These are phyloP conservation scores for Kwoniella shandongensis DNA, from an alignment of 768 basidiomycete genomes.

Conservation along the genomic window DNA sequence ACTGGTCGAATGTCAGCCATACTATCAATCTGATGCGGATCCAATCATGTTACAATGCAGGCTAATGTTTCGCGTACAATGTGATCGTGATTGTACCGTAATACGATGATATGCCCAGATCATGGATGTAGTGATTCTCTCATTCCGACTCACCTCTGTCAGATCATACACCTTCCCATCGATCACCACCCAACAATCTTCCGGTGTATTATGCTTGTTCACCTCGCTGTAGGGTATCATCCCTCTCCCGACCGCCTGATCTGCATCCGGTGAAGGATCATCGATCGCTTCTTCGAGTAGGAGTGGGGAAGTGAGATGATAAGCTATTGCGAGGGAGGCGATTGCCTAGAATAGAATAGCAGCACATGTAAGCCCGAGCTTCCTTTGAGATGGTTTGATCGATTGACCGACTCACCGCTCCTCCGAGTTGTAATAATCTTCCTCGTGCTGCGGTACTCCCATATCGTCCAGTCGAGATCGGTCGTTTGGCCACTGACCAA, in stretches of 20 bases:
- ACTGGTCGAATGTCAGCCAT: no score
- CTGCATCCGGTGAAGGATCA: slow-evolving; percentile 30
- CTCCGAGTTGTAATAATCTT: slow-evolving; percentile 4
- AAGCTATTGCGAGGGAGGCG: slow-evolving; percentile 15
- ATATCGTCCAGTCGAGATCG: not conserved
- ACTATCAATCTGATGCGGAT: no score
- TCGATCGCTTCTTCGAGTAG: slow-evolving; percentile 29
- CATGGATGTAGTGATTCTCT: no score
- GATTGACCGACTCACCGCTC: slow-evolving; percentile 3
- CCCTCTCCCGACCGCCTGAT: slow-evolving; percentile 27
- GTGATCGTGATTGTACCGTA: not conserved
- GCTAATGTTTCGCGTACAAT: no score
- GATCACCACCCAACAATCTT: slow-evolving; percentile 51
- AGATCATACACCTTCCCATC: slow-evolving; percentile 51
- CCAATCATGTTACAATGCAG: no score
- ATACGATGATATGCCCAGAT: not conserved
- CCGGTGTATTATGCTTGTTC: slow-evolving; percentile 44
- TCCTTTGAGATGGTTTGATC: not conserved
- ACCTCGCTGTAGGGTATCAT: slow-evolving; percentile 51
- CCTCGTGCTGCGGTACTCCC: not conserved
- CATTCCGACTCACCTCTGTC: slow-evolving; percentile 42
- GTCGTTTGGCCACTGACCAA: no score
- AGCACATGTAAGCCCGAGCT: not conserved
- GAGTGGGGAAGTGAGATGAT: slow-evolving; percentile 6
- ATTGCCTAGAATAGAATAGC: slow-evolving; percentile 10